phyloP scores from a whole-genome alignment of 805 yeast species.

The Teunomyces kruisii region DNA sequence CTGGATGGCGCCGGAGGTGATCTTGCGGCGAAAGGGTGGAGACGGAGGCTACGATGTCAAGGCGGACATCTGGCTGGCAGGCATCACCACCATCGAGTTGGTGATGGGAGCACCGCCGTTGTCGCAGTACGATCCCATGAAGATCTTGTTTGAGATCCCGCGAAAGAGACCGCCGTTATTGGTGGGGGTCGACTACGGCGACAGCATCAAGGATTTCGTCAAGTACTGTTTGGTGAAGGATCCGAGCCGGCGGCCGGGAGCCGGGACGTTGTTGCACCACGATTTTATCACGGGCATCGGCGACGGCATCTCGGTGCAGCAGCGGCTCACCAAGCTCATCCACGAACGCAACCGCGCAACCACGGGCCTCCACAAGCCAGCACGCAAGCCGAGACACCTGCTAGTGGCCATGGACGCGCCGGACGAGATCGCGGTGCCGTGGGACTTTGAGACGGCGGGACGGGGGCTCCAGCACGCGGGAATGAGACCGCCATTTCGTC shows the following conservation, averaged over 20 bases:
- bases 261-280: constrained; percentile 52
- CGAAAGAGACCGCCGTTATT: constrained; percentile 60
- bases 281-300: constrained; percentile 46
- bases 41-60: constrained; percentile 70
- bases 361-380: constrained; percentile 21
- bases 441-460: constrained; percentile 21
- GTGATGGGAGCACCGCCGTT: constrained; percentile 82
- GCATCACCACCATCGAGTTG: constrained; percentile 87
- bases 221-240: constrained; percentile 64
- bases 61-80: constrained; percentile 95
- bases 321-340: not conserved
- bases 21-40: constrained; percentile 32
- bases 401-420: constrained; percentile 2
- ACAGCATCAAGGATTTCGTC: constrained; percentile 65
- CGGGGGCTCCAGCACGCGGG: too few relatives aligned
- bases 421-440: constrained; percentile 5
- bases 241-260: constrained; percentile 65
- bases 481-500: too few relatives aligned
- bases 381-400: constrained; percentile 13
- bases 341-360: constrained; percentile 4
- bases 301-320: not conserved
- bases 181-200: constrained; percentile 43
- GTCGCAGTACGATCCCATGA: constrained; percentile 70
- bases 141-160: constrained; percentile 71
- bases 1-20: constrained; percentile 99